Conservation (phyloP, 148 eudicot genomes). For the Arbutus unedo region DNA sequence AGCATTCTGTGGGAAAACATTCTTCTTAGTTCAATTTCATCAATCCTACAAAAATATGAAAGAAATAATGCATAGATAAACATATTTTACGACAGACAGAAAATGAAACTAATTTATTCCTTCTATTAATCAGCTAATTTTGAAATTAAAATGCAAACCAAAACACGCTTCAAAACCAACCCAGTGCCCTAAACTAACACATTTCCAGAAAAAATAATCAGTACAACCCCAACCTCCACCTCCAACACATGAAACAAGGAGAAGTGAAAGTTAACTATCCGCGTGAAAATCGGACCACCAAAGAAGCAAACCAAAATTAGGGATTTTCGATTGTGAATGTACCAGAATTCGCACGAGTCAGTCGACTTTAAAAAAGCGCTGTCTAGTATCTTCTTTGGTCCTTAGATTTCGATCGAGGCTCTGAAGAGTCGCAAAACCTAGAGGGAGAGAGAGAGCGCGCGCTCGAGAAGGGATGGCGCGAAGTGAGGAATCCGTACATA, state of each 20-base stretch:
- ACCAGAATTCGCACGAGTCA: background rate
- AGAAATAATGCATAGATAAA: background rate
- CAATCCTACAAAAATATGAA: too few relatives aligned
- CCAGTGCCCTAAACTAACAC: background rate
- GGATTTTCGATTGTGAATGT: background rate
- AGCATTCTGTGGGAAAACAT: too few relatives aligned
- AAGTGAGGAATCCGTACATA: too few relatives aligned
- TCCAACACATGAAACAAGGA: background rate
- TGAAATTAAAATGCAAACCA: background rate
- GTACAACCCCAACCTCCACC: background rate
- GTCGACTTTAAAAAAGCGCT: background rate
- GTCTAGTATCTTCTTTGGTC: background rate
- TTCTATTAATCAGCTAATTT: background rate
- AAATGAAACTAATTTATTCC: background rate
- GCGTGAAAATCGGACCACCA: background rate
- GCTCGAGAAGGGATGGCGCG: too few relatives aligned
- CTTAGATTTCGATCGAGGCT: background rate
- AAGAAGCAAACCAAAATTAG: background rate
- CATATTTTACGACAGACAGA: background rate
- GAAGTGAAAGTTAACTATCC: background rate
- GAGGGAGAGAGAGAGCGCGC: background rate
- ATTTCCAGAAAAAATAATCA: background rate
- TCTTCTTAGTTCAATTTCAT: too few relatives aligned
- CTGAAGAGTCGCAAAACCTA: background rate
- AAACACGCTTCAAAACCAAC: constrained; percentile 7